Evolutionary conservation across 129 eudicot genomes (phyloP).

Genomic region (Logfia minima): DNA sequence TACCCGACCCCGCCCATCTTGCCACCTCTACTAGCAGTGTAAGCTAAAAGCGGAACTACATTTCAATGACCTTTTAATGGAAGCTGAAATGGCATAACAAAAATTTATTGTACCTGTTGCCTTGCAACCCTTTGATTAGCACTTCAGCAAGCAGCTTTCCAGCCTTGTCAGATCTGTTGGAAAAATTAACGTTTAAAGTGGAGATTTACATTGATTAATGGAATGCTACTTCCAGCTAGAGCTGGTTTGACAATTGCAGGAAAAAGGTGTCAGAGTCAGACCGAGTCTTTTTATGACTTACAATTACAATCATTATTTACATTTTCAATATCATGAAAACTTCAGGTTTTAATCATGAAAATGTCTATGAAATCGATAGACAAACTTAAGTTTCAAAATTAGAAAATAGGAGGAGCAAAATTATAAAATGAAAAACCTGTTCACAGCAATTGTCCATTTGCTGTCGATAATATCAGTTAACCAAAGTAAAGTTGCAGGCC

Average conservation of each 20-base stretch:
- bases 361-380: not conserved
- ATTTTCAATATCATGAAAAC: not conserved
- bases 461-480: slow-evolving; percentile 85
- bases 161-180: slow-evolving; percentile 91
- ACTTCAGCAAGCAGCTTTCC: slow-evolving; percentile 96
- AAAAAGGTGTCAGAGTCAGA: not conserved
- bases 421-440: slow-evolving; percentile 62
- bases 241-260: slow-evolving; percentile 1
- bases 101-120: slow-evolving; percentile 59
- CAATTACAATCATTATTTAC: not conserved
- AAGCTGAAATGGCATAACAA: not conserved
- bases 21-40: not conserved
- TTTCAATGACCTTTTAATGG: not conserved
- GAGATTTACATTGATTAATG: slow-evolving; percentile 5
- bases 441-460: slow-evolving; percentile 92
- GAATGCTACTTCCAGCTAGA: not conserved
- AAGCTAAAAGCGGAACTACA: slow-evolving; percentile 15
- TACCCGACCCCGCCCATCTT: not conserved
- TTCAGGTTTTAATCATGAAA: slow-evolving; percentile 4
- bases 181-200: slow-evolving; percentile 6
- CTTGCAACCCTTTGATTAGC: slow-evolving; percentile 82
- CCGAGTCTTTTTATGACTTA: not conserved
- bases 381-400: not conserved
- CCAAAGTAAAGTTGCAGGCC: slow-evolving; percentile 87
- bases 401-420: not conserved